Evolutionary conservation across 495 filamentous ascomycete species (phyloP).

Genomic region (Aspergillus sclerotiicarbonarius): DNA sequence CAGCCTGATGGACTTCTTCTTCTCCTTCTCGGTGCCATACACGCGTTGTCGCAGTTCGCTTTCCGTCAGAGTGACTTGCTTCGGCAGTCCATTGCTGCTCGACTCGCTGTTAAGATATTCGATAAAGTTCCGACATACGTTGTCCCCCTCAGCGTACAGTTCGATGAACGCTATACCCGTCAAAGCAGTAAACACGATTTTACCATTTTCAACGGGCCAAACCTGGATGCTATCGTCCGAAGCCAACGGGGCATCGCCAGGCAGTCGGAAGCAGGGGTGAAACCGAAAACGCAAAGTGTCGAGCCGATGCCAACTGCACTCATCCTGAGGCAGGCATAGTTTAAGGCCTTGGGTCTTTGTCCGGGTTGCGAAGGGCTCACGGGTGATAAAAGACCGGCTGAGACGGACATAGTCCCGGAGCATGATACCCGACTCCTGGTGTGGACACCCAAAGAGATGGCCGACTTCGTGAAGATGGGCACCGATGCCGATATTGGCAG

Average conservation of each 20-base stretch:
- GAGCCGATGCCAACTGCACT: conserved; percentile 85
- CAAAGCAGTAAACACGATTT: conserved; percentile 73
- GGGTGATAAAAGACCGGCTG: conserved; percentile 75
- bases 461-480: conserved; percentile 88
- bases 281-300: conserved; percentile 84
- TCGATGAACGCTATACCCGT: conserved; percentile 82
- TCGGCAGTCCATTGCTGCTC: conserved; percentile 57
- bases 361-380: conserved; percentile 78
- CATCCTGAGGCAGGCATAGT: conserved; percentile 67
- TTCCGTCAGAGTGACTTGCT: conserved; percentile 71
- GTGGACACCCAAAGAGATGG: conserved; percentile 83
- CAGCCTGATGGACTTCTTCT: conserved; percentile 67
- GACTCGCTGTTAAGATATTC: conserved; percentile 70
- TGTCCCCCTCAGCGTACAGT: conserved; percentile 71
- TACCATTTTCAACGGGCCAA: conserved; percentile 82
- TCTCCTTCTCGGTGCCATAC: conserved; percentile 61
- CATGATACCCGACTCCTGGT: conserved; percentile 87
- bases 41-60: conserved; percentile 68
- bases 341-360: conserved; percentile 77
- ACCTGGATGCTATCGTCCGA: conserved; percentile 79
- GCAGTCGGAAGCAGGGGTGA: conserved; percentile 86
- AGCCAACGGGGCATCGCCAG: conserved; percentile 64
- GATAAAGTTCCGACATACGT: conserved; percentile 70
- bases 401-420: conserved; percentile 77
- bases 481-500: conserved; percentile 86